Evolutionary conservation across 1,139 yeast genomes (phyloP), one percentile per base, ranked within the genome.

Genomic region (Pichia sp.): DNA sequence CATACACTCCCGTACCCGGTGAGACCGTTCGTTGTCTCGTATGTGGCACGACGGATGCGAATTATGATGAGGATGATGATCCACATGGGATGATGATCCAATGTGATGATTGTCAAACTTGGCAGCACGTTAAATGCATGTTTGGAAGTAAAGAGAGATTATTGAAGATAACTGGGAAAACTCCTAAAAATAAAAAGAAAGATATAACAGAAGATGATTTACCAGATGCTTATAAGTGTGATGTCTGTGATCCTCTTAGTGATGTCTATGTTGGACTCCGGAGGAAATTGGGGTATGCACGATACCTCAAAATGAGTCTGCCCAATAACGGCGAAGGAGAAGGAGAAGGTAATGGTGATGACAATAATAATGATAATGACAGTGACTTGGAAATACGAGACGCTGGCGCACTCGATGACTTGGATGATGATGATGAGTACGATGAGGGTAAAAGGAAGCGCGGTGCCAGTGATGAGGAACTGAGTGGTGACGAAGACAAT

Each of bases 121-220:
- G 96, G 96, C 96, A 86, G 54, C 96, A 86, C 55, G 74, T 78
- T 24, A 64, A 59, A 38, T 86, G 96, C 58, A 72, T 83, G 72
- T 72, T 83, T 31, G 77, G 69, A n/a, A 9, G n/a, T 8, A 27
- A 3, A 13, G n/a, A n/a, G n/a, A n/a, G n/a, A n/a, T n/a, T n/a
- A n/a, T n/a, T n/a, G n/a, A n/a, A n/a, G n/a, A n/a, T n/a, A n/a
- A n/a, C n/a, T n/a, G n/a, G n/a, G n/a, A n/a, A n/a, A n/a, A n/a
- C n/a, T n/a, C n/a, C n/a, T n/a, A 27, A 27, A 10, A 7, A 9
- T 11, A 27, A 27, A 27, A 8, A n/a, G 2, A 58, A 68, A 49
- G 55, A 58, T 16, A 60, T 58, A 37, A 60, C 58, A 33, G 30
- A 39, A 15, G 52, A 55, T 5, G 58, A 54, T 22, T 51, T 67